Conservation (phyloP, 306 rosid species). For the Mimosa bimucronata region DNA sequence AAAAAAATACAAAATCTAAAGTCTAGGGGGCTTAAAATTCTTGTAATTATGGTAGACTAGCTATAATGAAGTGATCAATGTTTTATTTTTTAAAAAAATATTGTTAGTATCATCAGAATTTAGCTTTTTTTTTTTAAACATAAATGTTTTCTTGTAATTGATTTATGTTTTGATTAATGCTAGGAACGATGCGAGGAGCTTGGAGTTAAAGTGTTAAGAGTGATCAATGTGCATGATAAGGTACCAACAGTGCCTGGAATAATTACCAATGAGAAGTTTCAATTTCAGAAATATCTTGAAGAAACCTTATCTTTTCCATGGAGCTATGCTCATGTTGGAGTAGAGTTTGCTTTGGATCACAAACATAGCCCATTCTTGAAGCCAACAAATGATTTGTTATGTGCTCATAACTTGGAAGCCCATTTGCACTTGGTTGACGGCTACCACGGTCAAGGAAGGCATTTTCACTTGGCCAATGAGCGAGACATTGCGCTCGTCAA, state of each 20-base stretch:
- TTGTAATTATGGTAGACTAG: not conserved
- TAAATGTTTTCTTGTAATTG: not conserved
- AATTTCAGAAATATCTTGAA: constrained; percentile 61
- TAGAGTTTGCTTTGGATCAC: constrained; percentile 58
- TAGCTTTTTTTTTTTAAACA: not conserved
- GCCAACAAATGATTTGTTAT: constrained; percentile 45
- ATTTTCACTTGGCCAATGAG: constrained; percentile 41
- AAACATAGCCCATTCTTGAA: constrained; percentile 57
- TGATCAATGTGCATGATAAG: constrained; percentile 59
- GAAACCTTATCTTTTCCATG: constrained; percentile 64
- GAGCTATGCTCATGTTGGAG: constrained; percentile 81
- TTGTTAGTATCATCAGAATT: not conserved
- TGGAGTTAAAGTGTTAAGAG: constrained; percentile 65
- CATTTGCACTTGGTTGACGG: constrained; percentile 68
- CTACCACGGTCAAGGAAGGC: constrained; percentile 49
- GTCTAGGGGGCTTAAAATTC: not conserved
- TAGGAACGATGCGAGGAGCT: constrained; percentile 71
- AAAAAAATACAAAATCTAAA: no score
- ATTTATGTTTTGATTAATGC: not conserved
- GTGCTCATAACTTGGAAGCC: constrained; percentile 71
- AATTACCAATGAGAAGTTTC: constrained; percentile 63
- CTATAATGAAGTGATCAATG: not conserved
- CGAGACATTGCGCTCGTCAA: constrained; percentile 70
- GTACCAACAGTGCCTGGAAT: constrained; percentile 74
- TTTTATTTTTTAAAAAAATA: not conserved